A percentile compares a stretch with the other conserved stretches of the same genome.
These are phyloP conservation scores for Mimosa pudica DNA, from an alignment of 306 rosid genomes.

Conservation along the genomic window DNA sequence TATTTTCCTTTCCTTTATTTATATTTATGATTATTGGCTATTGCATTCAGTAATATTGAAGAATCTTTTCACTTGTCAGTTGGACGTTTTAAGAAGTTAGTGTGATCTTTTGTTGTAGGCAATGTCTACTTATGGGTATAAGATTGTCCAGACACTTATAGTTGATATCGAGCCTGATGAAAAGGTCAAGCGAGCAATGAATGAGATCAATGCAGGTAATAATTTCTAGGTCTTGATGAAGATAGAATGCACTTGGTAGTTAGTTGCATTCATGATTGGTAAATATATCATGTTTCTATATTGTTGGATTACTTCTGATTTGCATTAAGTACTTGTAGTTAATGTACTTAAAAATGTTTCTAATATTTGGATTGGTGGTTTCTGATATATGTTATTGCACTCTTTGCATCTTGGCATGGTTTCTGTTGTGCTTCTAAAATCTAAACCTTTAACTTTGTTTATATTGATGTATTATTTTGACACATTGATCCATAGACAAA, in stretches of 20 bases:
- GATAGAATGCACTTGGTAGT: slow-evolving; percentile 4
- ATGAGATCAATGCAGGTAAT: slow-evolving; percentile 77
- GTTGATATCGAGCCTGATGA: slow-evolving; percentile 65
- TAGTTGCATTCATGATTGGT: neutral
- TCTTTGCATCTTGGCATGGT: neutral
- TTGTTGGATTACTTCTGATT: slow-evolving; percentile 5
- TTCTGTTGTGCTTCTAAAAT: neutral
- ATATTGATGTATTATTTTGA: neutral
- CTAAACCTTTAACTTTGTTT: neutral
- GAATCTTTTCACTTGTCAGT: slow-evolving; percentile 8
- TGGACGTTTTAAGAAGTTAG: slow-evolving; percentile 1
- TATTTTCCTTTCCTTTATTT: slow-evolving; percentile 19
- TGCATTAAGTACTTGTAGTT: slow-evolving; percentile 4
- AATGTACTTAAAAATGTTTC: neutral
- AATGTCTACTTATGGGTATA: slow-evolving; percentile 65
- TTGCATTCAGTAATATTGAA: neutral
- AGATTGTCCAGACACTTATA: slow-evolving; percentile 74
- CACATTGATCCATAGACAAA: neutral
- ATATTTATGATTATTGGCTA: slow-evolving; percentile 4
- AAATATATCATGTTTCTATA: neutral
- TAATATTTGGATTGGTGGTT: neutral
- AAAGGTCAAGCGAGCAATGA: slow-evolving; percentile 70
- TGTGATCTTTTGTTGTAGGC: slow-evolving; percentile 46
- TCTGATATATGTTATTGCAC: neutral
- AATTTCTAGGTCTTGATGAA: neutral